Evolutionary conservation across 2,329 filamentous ascomycete species (phyloP).

Genomic region (Verticillium klebahnii): DNA sequence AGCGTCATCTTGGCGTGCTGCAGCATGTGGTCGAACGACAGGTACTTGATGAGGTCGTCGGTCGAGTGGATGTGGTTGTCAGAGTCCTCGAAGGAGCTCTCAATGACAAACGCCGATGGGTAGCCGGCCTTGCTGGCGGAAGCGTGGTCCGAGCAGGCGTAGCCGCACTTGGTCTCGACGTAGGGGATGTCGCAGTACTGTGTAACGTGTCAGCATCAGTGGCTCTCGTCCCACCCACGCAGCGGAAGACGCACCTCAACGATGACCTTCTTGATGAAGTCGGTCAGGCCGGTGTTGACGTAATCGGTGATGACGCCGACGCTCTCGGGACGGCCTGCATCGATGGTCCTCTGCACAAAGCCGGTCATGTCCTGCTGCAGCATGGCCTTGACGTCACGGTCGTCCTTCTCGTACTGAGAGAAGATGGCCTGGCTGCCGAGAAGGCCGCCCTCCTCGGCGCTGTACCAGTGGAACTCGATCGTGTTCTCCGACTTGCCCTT

Average conservation of each 20-base stretch:
- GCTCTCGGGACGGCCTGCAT: slow-evolving; percentile 76
- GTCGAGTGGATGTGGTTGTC: slow-evolving; percentile 68
- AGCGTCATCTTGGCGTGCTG: slow-evolving; percentile 84
- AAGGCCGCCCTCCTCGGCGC: slow-evolving; percentile 82
- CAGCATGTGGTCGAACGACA: slow-evolving; percentile 86
- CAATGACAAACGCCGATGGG: slow-evolving; percentile 71
- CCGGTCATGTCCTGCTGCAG: slow-evolving; percentile 98
- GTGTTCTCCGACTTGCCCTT: slow-evolving; percentile 75
- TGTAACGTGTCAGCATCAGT: background rate
- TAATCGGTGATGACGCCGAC: slow-evolving; percentile 93
- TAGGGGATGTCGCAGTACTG: slow-evolving; percentile 86
- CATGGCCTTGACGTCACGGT: slow-evolving; percentile 86
- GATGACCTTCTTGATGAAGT: slow-evolving; percentile 87
- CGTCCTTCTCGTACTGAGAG: slow-evolving; percentile 67
- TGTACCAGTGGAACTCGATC: slow-evolving; percentile 96
- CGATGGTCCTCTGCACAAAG: slow-evolving; percentile 75
- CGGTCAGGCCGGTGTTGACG: slow-evolving; percentile 76
- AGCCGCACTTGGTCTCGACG: slow-evolving; percentile 83
- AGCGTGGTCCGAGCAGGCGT: slow-evolving; percentile 75
- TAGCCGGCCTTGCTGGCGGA: slow-evolving; percentile 71
- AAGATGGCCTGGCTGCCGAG: slow-evolving; percentile 90
- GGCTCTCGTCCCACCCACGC: background rate
- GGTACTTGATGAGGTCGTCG: slow-evolving; percentile 65
- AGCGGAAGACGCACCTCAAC: slow-evolving; percentile 46
- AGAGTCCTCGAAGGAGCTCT: slow-evolving; percentile 62